Percentiles rank a stretch among this genome's conserved stretches.
Evolutionary conservation across 345 rosid species (phyloP).

Genomic region (Euphorbia pulcherrima): DNA sequence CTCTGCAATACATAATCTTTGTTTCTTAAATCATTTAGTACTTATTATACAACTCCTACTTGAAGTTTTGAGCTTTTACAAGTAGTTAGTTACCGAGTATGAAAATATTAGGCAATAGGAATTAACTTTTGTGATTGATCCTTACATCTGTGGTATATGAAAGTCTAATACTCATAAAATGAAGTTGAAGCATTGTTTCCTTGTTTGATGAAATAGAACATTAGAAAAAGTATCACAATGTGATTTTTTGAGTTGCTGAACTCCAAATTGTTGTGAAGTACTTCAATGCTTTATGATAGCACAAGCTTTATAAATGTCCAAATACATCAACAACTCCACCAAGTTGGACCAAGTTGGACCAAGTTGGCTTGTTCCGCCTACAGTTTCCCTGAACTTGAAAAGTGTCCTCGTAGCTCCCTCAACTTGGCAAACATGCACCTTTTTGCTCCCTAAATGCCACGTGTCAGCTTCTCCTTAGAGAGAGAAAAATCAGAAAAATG

Average conservation of each 20-base stretch:
- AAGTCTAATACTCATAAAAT: neutral
- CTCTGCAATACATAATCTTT: neutral
- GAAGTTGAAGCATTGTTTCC: neutral
- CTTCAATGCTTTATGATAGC: too few relatives aligned
- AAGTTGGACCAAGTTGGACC: too few relatives aligned
- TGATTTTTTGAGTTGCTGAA: neutral
- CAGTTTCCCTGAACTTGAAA: too few relatives aligned
- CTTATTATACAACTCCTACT: neutral
- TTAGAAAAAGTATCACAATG: neutral
- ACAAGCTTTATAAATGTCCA: too few relatives aligned
- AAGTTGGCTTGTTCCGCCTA: too few relatives aligned
- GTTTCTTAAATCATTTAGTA: neutral
- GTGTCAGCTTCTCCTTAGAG: too few relatives aligned
- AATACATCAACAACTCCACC: too few relatives aligned
- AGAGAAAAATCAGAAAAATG: too few relatives aligned
- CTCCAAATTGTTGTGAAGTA: too few relatives aligned
- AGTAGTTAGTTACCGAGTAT: neutral
- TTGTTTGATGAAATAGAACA: neutral
- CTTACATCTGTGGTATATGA: neutral
- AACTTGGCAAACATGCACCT: too few relatives aligned
- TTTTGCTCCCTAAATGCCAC: too few relatives aligned
- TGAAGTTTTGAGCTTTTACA: neutral
- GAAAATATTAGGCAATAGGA: neutral
- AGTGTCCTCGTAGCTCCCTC: too few relatives aligned
- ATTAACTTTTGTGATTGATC: neutral